Percentiles rank a stretch among this genome's conserved stretches.
Conservation (phyloP, 1,284 basidiomycete genomes). For the Trametes versicolor region DNA sequence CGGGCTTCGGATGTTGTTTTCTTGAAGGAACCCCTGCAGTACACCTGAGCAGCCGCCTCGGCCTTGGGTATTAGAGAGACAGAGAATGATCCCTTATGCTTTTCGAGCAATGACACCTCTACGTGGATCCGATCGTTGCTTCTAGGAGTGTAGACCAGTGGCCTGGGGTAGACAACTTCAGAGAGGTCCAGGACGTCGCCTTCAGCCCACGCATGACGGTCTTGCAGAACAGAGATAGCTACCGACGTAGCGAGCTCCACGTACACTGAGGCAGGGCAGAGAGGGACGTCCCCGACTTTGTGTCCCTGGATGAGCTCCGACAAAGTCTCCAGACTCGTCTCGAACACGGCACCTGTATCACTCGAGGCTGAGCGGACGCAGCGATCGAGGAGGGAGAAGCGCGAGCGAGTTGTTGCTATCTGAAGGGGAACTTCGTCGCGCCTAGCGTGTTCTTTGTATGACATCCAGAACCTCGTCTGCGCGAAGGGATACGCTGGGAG, state of each 20-base stretch:
- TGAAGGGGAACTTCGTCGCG: neutral
- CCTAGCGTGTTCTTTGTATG: slow-evolving; percentile 49
- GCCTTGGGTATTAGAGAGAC: slow-evolving; percentile 44
- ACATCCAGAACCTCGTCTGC: slow-evolving; percentile 65
- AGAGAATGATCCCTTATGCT: slow-evolving; percentile 52
- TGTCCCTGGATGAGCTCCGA: slow-evolving; percentile 64
- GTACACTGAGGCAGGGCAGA: slow-evolving; percentile 78
- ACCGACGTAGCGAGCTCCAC: slow-evolving; percentile 63
- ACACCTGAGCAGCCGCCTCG: slow-evolving; percentile 38
- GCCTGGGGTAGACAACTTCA: slow-evolving; percentile 59
- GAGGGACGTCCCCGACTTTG: slow-evolving; percentile 60
- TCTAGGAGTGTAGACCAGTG: slow-evolving; percentile 58
- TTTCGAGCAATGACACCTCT: slow-evolving; percentile 45
- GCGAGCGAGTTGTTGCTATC: neutral
- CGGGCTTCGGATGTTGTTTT: slow-evolving; percentile 44
- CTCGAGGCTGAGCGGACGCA: slow-evolving; percentile 57
- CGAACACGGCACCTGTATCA: slow-evolving; percentile 56
- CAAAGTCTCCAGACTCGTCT: slow-evolving; percentile 59
- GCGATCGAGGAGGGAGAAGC: slow-evolving; percentile 52
- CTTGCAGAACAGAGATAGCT: slow-evolving; percentile 48
- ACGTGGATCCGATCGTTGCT: slow-evolving; percentile 50
- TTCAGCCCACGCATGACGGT: slow-evolving; percentile 43
- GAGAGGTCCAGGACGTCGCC: slow-evolving; percentile 52
- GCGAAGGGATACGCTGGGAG: slow-evolving; percentile 73
- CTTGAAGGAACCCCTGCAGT: slow-evolving; percentile 59